phyloP scores from a whole-genome alignment of 768 basidiomycete genomes.

The Leucocoprinus birnbaumii region DNA sequence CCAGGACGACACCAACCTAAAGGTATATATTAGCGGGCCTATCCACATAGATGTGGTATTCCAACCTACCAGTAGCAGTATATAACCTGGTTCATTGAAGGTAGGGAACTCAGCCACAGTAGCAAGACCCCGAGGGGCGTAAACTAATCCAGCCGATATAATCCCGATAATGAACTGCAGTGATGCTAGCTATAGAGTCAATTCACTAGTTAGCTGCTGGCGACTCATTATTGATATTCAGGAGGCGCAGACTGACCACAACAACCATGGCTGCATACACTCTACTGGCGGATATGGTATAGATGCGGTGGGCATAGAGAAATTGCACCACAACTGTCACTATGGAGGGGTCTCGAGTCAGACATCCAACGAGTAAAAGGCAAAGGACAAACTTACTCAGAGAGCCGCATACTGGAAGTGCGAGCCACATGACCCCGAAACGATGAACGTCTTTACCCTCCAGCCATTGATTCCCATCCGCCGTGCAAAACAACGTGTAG shows the following conservation, averaged over 20 bases:
- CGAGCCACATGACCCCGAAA: too few relatives aligned
- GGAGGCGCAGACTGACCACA: not conserved
- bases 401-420: too few relatives aligned
- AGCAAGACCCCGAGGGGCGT: not conserved
- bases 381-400: too few relatives aligned
- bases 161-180: not conserved
- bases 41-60: not conserved
- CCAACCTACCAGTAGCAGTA: not conserved
- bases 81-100: not conserved
- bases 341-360: not conserved
- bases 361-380: too few relatives aligned
- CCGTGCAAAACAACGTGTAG: not conserved
- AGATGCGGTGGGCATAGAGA: slow-evolving; percentile 5
- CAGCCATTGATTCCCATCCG: too few relatives aligned
- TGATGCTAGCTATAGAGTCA: not conserved
- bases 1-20: not conserved
- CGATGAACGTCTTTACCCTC: too few relatives aligned
- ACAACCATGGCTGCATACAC: not conserved
- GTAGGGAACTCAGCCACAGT: not conserved
- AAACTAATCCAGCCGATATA: not conserved
- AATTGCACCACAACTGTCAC: not conserved
- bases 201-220: not conserved
- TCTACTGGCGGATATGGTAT: not conserved
- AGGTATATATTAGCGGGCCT: not conserved
- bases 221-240: too few relatives aligned